Conservation (phyloP, 306 rosid species). For the Nissolia schottii region DNA sequence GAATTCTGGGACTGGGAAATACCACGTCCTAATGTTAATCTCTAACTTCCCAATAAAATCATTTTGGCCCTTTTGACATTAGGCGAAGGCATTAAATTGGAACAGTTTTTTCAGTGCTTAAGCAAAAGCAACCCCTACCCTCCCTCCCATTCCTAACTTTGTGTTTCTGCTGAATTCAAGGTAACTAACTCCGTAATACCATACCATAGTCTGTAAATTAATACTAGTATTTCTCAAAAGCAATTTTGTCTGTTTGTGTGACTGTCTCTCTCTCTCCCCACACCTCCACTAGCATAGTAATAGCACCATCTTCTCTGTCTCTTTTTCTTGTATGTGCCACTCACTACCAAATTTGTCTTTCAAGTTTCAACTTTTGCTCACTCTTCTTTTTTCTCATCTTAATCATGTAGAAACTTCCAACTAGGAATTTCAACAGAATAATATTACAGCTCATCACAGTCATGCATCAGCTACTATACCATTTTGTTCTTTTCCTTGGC, state of each 20-base stretch:
- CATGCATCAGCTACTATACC: background rate
- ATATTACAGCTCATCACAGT: background rate
- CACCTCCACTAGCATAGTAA: background rate
- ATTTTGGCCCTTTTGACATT: background rate
- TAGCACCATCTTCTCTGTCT: background rate
- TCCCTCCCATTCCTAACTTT: background rate
- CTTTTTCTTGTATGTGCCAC: background rate
- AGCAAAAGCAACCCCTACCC: background rate
- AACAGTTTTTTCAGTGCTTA: background rate
- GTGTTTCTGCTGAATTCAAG: background rate
- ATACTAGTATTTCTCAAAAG: background rate
- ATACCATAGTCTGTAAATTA: no score
- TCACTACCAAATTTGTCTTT: background rate
- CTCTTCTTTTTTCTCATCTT: background rate
- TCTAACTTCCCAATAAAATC: background rate
- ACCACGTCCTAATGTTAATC: constrained; percentile 1
- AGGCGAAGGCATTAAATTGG: background rate
- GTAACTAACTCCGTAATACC: background rate
- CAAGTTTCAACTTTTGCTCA: background rate
- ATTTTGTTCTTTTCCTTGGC: background rate
- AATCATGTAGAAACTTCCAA: constrained; percentile 18
- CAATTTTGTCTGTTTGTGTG: background rate
- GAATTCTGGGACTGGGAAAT: background rate
- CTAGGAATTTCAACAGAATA: background rate
- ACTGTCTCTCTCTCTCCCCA: background rate